These are phyloP conservation scores for Elsinoe arachidis DNA, from an alignment of 2,329 filamentous ascomycete species.

Conservation along the genomic window DNA sequence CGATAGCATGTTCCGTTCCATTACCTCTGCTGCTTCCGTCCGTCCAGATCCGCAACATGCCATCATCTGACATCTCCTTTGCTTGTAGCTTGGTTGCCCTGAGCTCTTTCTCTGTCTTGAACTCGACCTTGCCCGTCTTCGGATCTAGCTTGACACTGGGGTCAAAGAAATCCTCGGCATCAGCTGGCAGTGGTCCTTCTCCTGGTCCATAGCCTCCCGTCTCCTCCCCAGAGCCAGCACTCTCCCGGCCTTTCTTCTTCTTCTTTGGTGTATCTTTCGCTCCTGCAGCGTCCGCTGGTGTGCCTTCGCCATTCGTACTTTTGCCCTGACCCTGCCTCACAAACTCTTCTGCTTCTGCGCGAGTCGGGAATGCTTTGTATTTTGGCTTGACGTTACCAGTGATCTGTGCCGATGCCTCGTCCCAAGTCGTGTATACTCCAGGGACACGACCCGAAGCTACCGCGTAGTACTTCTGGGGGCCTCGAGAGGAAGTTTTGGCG, in stretches of 20 bases:
- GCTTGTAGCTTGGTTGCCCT: conserved; percentile 39
- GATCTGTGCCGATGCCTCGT: conserved; percentile 63
- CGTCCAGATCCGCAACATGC: conserved; percentile 53
- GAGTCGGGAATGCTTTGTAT: conserved; percentile 41
- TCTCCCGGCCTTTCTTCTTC: conserved; percentile 32
- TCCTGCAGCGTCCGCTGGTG: conserved; percentile 19
- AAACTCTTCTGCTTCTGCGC: conserved; percentile 67
- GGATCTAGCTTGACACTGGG: conserved; percentile 47
- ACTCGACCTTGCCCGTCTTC: conserved; percentile 44
- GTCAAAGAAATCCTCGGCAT: conserved; percentile 55
- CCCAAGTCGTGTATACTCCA: conserved; percentile 59
- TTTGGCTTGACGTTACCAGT: conserved; percentile 60
- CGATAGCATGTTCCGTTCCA: conserved; percentile 46
- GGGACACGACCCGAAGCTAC: conserved; percentile 50
- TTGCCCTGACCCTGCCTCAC: conserved; percentile 41
- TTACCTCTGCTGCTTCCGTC: conserved; percentile 55
- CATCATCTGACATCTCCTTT: conserved; percentile 35
- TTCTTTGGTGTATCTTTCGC: conserved; percentile 34
- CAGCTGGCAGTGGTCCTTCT: conserved; percentile 46
- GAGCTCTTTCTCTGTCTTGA: conserved; percentile 45
- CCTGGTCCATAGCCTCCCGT: conserved; percentile 41
- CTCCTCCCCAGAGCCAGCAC: conserved; percentile 11
- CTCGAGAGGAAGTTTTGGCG: conserved; percentile 25
- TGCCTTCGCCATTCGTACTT: conserved; percentile 14
- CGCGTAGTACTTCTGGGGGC: conserved; percentile 49